Conservation (phyloP, 371 early-diverging fungal genomes). For the Rhizomucor pusillus region DNA sequence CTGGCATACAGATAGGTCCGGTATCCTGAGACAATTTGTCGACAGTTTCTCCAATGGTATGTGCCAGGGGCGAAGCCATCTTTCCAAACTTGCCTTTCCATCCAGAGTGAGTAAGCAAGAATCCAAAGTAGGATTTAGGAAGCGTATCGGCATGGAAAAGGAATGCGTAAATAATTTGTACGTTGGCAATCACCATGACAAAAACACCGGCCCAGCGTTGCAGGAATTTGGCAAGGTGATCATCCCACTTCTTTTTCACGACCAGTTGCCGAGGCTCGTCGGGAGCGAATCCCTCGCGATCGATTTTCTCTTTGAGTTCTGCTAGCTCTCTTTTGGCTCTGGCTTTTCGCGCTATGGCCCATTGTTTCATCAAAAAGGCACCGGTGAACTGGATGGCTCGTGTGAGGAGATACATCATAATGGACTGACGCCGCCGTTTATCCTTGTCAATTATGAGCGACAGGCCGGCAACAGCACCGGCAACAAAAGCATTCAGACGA, state of each 20-base stretch:
- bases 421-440: slow-evolving; percentile 66
- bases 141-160: slow-evolving; percentile 61
- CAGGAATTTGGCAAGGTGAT: slow-evolving; percentile 50
- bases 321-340: slow-evolving; percentile 13
- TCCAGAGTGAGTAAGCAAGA: slow-evolving; percentile 67
- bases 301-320: slow-evolving; percentile 20
- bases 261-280: slow-evolving; percentile 18
- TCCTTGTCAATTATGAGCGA: slow-evolving; percentile 70
- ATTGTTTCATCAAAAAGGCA: slow-evolving; percentile 65
- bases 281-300: slow-evolving; percentile 20
- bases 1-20: slow-evolving; percentile 41
- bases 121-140: slow-evolving; percentile 61
- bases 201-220: slow-evolving; percentile 54
- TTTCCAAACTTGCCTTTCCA: slow-evolving; percentile 52
- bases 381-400: slow-evolving; percentile 74
- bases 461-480: slow-evolving; percentile 76
- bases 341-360: slow-evolving; percentile 45
- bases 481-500: slow-evolving; percentile 70
- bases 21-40: slow-evolving; percentile 34
- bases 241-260: slow-evolving; percentile 42
- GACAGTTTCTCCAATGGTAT: slow-evolving; percentile 38
- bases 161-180: slow-evolving; percentile 64
- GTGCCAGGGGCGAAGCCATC: slow-evolving; percentile 50
- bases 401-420: slow-evolving; percentile 78
- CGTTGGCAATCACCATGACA: slow-evolving; percentile 68